Conservation (phyloP, 305 asterid species). For the Solanum aculeatissimum region DNA sequence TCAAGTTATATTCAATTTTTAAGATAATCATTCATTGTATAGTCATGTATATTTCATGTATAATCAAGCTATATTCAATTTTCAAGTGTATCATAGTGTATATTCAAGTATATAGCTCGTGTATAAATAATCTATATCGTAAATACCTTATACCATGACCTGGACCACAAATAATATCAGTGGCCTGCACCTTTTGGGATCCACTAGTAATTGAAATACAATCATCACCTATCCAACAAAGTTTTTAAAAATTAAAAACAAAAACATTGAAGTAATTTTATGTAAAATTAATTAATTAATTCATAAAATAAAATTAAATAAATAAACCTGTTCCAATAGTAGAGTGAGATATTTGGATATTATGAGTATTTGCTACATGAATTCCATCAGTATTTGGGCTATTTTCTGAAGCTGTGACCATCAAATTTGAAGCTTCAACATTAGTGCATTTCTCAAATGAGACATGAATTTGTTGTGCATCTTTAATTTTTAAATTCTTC, state of each 20-base stretch:
- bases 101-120: no score
- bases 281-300: background rate
- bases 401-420: conserved; percentile 33
- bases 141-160: conserved; percentile 11
- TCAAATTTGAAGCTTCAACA: conserved; percentile 38
- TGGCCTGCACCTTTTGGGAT: background rate
- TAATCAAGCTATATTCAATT: no score
- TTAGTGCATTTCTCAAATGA: conserved; percentile 33
- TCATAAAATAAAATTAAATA: background rate
- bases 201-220: conserved; percentile 5
- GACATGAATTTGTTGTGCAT: conserved; percentile 63
- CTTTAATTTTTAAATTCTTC: conserved; percentile 24
- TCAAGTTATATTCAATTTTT: no score
- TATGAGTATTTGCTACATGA: conserved; percentile 39
- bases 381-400: conserved; percentile 92
- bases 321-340: conserved; percentile 46
- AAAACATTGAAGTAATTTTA: no score
- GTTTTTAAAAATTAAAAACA: no score
- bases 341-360: conserved; percentile 38
- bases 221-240: conserved; percentile 6
- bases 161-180: conserved; percentile 2
- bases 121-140: no score
- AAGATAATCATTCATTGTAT: no score
- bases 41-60: no score
- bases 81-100: no score